Base-by-base conservation (phyloP, 768 basidiomycete species). In the Lyophyllum semitale region DNA sequence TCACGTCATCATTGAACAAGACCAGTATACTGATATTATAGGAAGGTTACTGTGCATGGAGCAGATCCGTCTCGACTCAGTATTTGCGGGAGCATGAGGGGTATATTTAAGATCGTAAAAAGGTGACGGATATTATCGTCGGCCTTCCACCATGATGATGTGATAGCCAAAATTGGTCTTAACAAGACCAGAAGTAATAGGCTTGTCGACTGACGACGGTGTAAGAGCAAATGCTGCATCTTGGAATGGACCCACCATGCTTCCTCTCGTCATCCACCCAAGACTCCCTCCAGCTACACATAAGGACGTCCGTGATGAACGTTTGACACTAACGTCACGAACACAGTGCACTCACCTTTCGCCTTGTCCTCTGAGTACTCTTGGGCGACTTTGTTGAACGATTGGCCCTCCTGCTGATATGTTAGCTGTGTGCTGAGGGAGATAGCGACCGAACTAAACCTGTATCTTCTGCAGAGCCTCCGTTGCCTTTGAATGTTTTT, bases 361-460 rank as follows among this genome's bases (percentile, higher is more conserved):
- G 92, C 92, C 66, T 94, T 94, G 72, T 94, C 92, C 69, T 93
- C 91, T 1, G 93, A 93, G 61, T 91, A 93, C 63, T 93, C 92
- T 65, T 92, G 87, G 5, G 92, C 92, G 30, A 93, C 89, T 69
- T 92, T 94, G 72, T 93, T 89, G 66, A 94, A 94, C 11, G 89
- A 73, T 63, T 89, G 83, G 22, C 92, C 92, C 57, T 83, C 87
- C 89, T 81, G 53, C 25, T 48, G 38, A 29, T 37, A 25, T 18
- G 27, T 47, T 53, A 55, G 37, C 18, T 23, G 23, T 26, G 23
- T 7, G 18, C 13, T 44, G 33, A 9, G 38, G 15, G 18, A 23
- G 23, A 54, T 22, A 35, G 33, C 8, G 35, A 18, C 23, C 48
- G 32, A n/a, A n/a, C 59, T 66, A 43, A 59, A 89, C 90, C 82